Evolutionary conservation across 257 asterid genomes (phyloP).

Genomic region (Solanum bulbocastanum): DNA sequence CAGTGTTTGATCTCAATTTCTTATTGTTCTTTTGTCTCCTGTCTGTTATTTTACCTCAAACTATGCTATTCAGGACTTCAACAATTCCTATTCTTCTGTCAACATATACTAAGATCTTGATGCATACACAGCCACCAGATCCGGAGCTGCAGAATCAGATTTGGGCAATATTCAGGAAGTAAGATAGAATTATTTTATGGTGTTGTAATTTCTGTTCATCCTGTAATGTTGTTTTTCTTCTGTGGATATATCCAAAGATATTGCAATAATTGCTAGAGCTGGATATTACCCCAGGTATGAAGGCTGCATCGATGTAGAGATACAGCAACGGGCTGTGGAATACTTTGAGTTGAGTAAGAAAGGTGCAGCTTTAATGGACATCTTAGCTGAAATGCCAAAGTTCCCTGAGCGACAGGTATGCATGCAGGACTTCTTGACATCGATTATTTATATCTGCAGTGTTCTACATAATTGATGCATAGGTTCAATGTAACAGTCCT

Average conservation of each 20-base stretch:
- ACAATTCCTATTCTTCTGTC: conserved; percentile 87
- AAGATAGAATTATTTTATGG: conserved; percentile 3
- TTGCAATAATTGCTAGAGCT: background rate
- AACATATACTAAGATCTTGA: conserved; percentile 82
- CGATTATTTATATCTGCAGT: background rate
- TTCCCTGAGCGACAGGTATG: conserved; percentile 92
- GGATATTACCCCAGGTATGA: conserved; percentile 49
- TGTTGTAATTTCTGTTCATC: background rate
- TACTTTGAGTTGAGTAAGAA: conserved; percentile 78
- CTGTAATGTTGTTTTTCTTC: background rate
- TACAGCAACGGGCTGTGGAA: conserved; percentile 92
- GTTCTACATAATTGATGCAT: background rate
- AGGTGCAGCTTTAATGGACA: conserved; percentile 79
- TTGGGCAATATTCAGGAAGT: conserved; percentile 80
- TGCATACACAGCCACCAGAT: conserved; percentile 90
- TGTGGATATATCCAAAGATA: conserved; percentile 3
- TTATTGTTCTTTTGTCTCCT: conserved; percentile 3
- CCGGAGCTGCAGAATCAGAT: conserved; percentile 73
- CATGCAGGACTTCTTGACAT: conserved; percentile 3
- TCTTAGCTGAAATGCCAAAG: conserved; percentile 96
- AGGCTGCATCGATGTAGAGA: conserved; percentile 88
- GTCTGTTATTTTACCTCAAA: conserved; percentile 9
- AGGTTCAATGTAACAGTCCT: conserved; percentile 2
- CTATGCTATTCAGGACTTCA: conserved; percentile 50
- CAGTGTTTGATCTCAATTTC: background rate